Evolutionary conservation across 768 basidiomycete species (phyloP).

Genomic region (Inosperma sp.): DNA sequence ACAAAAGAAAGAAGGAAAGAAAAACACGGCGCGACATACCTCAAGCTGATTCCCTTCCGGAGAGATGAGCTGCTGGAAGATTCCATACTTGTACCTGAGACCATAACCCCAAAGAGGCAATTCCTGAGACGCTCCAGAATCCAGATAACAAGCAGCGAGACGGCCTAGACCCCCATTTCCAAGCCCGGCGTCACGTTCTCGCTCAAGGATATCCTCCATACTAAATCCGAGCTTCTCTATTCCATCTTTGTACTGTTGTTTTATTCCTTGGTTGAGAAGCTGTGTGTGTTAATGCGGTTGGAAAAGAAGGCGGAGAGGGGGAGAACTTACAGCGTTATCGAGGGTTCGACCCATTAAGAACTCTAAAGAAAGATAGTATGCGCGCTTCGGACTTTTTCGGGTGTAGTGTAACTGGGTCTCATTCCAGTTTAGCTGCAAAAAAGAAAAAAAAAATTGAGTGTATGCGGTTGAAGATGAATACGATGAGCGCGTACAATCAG

Average conservation of each 20-base stretch:
- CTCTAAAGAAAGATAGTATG: constrained; percentile 95
- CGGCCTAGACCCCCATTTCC: constrained; percentile 96
- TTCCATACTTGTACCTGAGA: constrained; percentile 88
- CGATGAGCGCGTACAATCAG: constrained; percentile 53
- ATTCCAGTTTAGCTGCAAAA: constrained; percentile 72
- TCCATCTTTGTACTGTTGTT: constrained; percentile 65
- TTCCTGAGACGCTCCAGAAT: constrained; percentile 86
- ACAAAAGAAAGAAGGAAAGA: too few relatives aligned
- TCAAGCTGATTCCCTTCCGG: constrained; percentile 81
- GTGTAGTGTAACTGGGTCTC: constrained; percentile 72
- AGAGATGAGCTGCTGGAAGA: constrained; percentile 91
- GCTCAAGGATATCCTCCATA: constrained; percentile 80
- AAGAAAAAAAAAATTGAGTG: constrained; percentile 7
- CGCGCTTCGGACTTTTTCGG: constrained; percentile 80
- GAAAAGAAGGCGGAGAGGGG: constrained; percentile 43
- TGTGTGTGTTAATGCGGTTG: constrained; percentile 34
- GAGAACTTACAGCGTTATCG: constrained; percentile 52
- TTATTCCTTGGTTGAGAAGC: constrained; percentile 84
- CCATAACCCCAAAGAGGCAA: constrained; percentile 97
- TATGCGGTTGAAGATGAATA: background rate
- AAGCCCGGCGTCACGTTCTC: constrained; percentile 90
- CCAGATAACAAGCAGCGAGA: constrained; percentile 95
- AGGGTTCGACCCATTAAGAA: constrained; percentile 83
- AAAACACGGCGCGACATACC: constrained; percentile 22
- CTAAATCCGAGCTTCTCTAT: constrained; percentile 80